phyloP scores from a whole-genome alignment of 306 rosid species.

The Erythrophleum fordii region DNA sequence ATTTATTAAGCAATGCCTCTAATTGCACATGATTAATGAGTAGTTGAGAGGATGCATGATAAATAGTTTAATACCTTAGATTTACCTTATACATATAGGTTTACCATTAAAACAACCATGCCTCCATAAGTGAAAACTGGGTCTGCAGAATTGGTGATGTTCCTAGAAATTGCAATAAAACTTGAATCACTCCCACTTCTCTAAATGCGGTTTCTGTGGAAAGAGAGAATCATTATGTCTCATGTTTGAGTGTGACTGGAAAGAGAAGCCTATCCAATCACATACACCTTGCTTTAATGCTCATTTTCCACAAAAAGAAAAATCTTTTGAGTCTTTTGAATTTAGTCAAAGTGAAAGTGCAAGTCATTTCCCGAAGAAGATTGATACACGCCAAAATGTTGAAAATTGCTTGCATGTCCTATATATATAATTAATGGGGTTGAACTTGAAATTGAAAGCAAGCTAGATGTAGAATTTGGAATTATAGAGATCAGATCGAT shows the following conservation, averaged over 20 bases:
- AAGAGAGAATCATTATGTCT: constrained; percentile 29
- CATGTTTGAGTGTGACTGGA: constrained; percentile 42
- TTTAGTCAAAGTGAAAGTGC: constrained; percentile 48
- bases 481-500: constrained; percentile 18
- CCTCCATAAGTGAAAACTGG: constrained; percentile 15
- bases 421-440: neutral
- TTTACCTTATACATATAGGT: constrained; percentile 9
- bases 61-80: neutral
- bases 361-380: constrained; percentile 52
- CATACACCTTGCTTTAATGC: constrained; percentile 39
- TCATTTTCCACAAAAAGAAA: constrained; percentile 51
- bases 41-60: neutral
- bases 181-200: constrained; percentile 19
- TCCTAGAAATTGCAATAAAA: constrained; percentile 25
- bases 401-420: constrained; percentile 8
- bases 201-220: constrained; percentile 16
- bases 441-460: constrained; percentile 11
- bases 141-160: constrained; percentile 24
- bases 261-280: constrained; percentile 42
- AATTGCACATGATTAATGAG: constrained; percentile 9
- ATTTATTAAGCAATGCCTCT: neutral
- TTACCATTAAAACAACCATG: constrained; percentile 20
- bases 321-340: constrained; percentile 30
- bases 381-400: constrained; percentile 28
- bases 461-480: neutral